Evolutionary conservation across 2,329 filamentous ascomycete species (phyloP), one percentile per base, ranked within the genome.

Genomic region (Thelonectria blattea): DNA sequence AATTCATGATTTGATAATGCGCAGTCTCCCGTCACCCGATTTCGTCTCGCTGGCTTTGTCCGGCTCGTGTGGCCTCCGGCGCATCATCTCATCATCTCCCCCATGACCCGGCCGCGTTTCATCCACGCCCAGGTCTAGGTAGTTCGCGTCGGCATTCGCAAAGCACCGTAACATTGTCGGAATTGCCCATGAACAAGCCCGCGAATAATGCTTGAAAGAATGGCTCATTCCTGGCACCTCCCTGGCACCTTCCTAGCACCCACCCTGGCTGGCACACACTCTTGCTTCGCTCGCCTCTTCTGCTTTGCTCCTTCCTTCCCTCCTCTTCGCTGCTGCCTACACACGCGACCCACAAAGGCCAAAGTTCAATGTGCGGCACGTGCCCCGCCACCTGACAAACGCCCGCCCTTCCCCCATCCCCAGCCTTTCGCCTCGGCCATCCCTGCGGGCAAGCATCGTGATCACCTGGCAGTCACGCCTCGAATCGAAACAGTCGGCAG

Each of bases 341-440:
- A 43, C 56, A 53, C 47, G 22, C 10, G n/a, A 30, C 22, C 20
- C 54, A 47, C 34, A 37, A 37, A 37, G 11, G 2, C 45, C 45
- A 27, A 47, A 22, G 45, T 20, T 47, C 45, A 47, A 17, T 48
- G 65, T 61, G 63, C 54, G 68, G 66, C 67, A 61, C 55, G 55
- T 58, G 59, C 54, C 46, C 49, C 58, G 49, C 50, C 59, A 54
- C 42, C 51, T 58, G 37, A 55, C 50, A 53, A 52, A 18, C 42
- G 15, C 45, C 37, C 43, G n/a, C n/a, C n/a, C n/a, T n/a, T n/a
- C 6, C 22, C 22, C 22, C 22, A 24, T 60, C 37, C 48, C 41
- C 39, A 34, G 47, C 15, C 20, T 32, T 27, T 45, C 17, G 24
- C 42, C 52, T 18, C 39, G n/a, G 30, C 27, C 48, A 39, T 24